Evolutionary conservation across 164 flowering plant genomes (phyloP).

Genomic region (Echeveria elegans): DNA sequence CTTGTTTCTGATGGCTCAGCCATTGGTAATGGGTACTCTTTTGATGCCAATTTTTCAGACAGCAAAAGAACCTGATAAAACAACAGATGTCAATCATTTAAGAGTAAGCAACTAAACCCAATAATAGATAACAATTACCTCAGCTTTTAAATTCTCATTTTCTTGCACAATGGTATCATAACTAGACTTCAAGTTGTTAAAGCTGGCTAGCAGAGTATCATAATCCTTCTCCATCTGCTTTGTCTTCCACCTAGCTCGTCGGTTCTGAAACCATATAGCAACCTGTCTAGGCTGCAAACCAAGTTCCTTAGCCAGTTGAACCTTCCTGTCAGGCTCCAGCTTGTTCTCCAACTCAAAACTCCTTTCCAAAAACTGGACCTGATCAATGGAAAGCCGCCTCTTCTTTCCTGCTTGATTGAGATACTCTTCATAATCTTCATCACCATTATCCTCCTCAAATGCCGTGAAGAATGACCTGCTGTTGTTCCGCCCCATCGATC

Average conservation of each 20-base stretch:
- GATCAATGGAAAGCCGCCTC: constrained; percentile 54
- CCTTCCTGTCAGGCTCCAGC: constrained; percentile 76
- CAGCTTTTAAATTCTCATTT: constrained; percentile 70
- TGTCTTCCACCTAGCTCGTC: constrained; percentile 45
- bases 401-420: constrained; percentile 67
- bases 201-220: constrained; percentile 26
- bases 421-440: constrained; percentile 54
- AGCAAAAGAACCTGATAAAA: background rate
- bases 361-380: constrained; percentile 61
- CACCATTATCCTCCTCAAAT: constrained; percentile 45
- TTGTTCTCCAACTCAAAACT: constrained; percentile 76
- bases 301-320: constrained; percentile 61
- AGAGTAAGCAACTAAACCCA: background rate
- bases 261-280: constrained; percentile 54
- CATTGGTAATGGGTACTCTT: background rate
- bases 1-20: constrained; percentile 3
- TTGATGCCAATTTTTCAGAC: constrained; percentile 3
- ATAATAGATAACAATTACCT: constrained; percentile 25
- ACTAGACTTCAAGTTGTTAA: constrained; percentile 43
- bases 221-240: constrained; percentile 45
- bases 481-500: constrained; percentile 18
- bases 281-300: constrained; percentile 76
- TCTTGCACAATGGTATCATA: constrained; percentile 53
- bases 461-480: constrained; percentile 30
- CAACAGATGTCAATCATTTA: background rate